Percentiles rank a stretch among this genome's conserved stretches.
Evolutionary conservation across 2,329 filamentous ascomycete genomes (phyloP).

Genomic region (Phaeosphaeria sp.): DNA sequence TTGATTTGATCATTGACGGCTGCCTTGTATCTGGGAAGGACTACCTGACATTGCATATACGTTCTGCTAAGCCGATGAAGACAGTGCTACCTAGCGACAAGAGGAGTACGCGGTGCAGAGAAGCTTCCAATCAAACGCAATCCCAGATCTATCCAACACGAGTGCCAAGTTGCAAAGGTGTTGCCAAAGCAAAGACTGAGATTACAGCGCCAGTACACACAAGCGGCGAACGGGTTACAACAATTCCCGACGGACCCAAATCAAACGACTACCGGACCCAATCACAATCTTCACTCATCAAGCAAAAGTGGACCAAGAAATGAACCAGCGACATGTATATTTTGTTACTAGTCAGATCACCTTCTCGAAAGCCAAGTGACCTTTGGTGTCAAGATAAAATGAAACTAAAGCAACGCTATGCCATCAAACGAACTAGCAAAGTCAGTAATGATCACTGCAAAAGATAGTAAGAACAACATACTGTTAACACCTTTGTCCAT

Average conservation of each 20-base stretch:
- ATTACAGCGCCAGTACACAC: background rate
- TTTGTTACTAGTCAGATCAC: conserved; percentile 3
- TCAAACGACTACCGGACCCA: background rate
- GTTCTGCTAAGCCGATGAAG: background rate
- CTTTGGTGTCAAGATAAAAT: background rate
- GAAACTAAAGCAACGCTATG: conserved; percentile 3
- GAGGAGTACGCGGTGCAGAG: no score
- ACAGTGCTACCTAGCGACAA: no score
- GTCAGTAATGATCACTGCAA: background rate
- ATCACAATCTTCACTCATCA: background rate
- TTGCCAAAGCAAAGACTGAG: background rate
- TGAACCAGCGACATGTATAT: background rate
- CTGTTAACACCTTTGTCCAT: background rate
- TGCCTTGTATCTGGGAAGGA: no score
- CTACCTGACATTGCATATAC: background rate
- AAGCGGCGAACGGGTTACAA: background rate
- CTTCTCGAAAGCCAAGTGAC: conserved; percentile 1
- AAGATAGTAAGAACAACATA: background rate
- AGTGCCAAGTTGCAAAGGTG: background rate
- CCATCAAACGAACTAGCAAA: background rate
- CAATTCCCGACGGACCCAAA: background rate
- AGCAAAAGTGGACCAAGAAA: background rate
- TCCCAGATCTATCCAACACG: background rate
- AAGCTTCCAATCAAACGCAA: background rate
- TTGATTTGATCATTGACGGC: no score